Percentiles rank a stretch among this genome's conserved stretches.
Conservation (phyloP, 805 yeast genomes). For the Saturnispora diversa region DNA sequence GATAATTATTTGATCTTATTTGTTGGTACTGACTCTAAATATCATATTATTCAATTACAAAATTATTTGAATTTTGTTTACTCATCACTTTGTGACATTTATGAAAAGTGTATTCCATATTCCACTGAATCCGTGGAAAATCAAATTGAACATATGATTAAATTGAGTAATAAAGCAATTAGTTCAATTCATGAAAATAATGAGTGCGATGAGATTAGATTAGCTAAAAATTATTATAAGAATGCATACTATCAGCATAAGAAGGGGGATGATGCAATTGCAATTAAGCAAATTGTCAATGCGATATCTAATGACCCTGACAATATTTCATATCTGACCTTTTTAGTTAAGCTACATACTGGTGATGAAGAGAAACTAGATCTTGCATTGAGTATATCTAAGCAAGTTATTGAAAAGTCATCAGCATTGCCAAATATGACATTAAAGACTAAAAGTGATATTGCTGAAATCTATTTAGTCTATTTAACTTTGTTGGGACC, state of each 20-base stretch:
- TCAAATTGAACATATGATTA: conserved; percentile 3
- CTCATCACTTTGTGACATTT: conserved; percentile 22
- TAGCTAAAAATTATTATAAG: conserved; percentile 30
- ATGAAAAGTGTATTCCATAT: conserved; percentile 15
- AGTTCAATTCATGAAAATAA: conserved; percentile 6
- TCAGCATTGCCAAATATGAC: background rate
- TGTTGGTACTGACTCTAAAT: conserved; percentile 8
- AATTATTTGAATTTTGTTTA: conserved; percentile 21
- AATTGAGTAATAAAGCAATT: conserved; percentile 13
- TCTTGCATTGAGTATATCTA: conserved; percentile 11
- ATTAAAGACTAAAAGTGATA: conserved; percentile 34
- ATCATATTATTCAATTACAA: conserved; percentile 19
- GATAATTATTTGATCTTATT: conserved; percentile 9
- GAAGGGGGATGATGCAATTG: conserved; percentile 33
- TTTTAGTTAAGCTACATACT: conserved; percentile 56
- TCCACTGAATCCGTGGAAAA: background rate
- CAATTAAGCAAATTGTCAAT: conserved; percentile 40
- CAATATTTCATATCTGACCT: conserved; percentile 57
- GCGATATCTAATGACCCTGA: conserved; percentile 44
- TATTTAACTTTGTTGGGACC: conserved; percentile 64
- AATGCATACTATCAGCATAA: conserved; percentile 45
- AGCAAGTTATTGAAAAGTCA: background rate
- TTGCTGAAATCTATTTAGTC: conserved; percentile 65
- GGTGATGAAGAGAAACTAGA: conserved; percentile 43
- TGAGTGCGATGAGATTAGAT: conserved; percentile 7